phyloP scores from a whole-genome alignment of 768 basidiomycete genomes.

The Phylloporus arenicola region DNA sequence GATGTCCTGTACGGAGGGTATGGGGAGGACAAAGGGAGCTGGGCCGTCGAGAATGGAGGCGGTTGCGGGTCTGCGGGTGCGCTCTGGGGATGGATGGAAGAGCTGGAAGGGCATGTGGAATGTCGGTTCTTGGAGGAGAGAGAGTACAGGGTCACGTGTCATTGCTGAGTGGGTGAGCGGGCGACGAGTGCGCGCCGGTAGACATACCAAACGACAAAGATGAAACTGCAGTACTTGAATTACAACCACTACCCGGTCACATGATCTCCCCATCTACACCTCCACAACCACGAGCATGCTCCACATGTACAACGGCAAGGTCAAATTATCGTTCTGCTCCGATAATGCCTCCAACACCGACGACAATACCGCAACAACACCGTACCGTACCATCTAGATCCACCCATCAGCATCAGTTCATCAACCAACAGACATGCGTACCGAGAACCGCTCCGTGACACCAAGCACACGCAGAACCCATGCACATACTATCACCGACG shows the following conservation, averaged over 20 bases:
- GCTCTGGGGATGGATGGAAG: conserved; percentile 25
- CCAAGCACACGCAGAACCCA: conserved; percentile 69
- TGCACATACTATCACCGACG: conserved; percentile 64
- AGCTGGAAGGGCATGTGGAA: conserved; percentile 33
- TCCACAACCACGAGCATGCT: conserved; percentile 67
- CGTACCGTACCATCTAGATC: conserved; percentile 61
- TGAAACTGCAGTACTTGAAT: background rate
- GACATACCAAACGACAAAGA: background rate
- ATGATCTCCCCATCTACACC: conserved; percentile 17
- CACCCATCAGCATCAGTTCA: conserved; percentile 15
- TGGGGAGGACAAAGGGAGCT: conserved; percentile 35
- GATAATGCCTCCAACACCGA: conserved; percentile 85
- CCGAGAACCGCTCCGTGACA: conserved; percentile 69
- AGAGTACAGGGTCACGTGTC: conserved; percentile 24
- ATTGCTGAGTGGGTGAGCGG: background rate
- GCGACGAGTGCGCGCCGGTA: background rate
- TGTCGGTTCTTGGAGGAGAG: conserved; percentile 19
- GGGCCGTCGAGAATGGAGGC: conserved; percentile 42
- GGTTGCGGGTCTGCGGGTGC: conserved; percentile 34
- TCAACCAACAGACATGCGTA: conserved; percentile 34
- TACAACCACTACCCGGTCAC: conserved; percentile 20
- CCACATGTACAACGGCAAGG: conserved; percentile 95
- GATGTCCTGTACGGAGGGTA: conserved; percentile 2
- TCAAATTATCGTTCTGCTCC: conserved; percentile 96
- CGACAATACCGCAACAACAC: conserved; percentile 54